These are phyloP conservation scores for Graphilbum ipis-grandicollis DNA, from an alignment of 2,329 filamentous ascomycete species.

Conservation along the genomic window DNA sequence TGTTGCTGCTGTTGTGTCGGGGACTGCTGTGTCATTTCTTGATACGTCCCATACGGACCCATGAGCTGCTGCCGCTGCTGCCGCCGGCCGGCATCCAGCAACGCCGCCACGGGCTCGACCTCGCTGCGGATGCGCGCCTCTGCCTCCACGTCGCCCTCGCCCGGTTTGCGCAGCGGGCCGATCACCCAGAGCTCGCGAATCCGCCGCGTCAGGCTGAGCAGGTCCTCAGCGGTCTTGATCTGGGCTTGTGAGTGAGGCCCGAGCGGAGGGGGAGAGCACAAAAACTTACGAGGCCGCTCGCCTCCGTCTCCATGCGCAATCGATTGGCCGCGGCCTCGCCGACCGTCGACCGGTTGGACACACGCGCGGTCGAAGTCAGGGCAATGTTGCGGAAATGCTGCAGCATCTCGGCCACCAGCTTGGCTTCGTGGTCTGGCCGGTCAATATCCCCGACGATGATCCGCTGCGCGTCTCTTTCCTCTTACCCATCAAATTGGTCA, in stretches of 20 bases:
- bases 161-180: conserved; percentile 25
- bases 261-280: background rate
- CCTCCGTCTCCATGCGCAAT: conserved; percentile 22
- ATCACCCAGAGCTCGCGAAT: conserved; percentile 32
- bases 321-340: conserved; percentile 21
- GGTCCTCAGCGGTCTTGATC: conserved; percentile 24
- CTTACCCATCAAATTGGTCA: conserved; percentile 5
- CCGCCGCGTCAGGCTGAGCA: conserved; percentile 27
- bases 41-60: conserved; percentile 11
- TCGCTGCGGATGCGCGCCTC: conserved; percentile 17
- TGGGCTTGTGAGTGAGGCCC: conserved; percentile 8
- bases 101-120: conserved; percentile 18
- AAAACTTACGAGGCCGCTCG: conserved; percentile 18
- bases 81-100: conserved; percentile 16
- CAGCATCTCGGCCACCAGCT: conserved; percentile 25
- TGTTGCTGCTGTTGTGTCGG: background rate
- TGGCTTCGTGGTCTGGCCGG: conserved; percentile 30
- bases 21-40: conserved; percentile 5
- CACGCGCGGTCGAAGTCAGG: conserved; percentile 17
- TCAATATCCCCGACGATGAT: no score
- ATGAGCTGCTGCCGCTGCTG: conserved; percentile 10
- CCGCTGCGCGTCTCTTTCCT: background rate
- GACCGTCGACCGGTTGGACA: conserved; percentile 16
- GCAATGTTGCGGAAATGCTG: conserved; percentile 26
- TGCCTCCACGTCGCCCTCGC: conserved; percentile 22